These are phyloP conservation scores for Ascochyta rabiei DNA, from an alignment of 2,329 filamentous ascomycete genomes.

Conservation along the genomic window DNA sequence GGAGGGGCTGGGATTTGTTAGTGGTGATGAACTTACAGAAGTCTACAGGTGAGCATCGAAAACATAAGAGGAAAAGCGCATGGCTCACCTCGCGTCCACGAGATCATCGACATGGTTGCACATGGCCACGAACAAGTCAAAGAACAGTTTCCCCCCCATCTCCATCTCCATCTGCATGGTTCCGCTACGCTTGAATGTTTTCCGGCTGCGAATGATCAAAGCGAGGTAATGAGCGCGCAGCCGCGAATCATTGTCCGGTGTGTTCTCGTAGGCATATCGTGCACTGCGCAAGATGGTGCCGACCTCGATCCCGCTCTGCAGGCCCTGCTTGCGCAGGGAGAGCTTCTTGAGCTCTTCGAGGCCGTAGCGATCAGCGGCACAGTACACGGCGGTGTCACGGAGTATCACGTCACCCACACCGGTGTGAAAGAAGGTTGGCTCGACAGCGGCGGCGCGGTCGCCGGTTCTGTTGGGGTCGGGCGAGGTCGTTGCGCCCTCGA, in stretches of 20 bases:
- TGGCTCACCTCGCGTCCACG: slow-evolving; percentile 72
- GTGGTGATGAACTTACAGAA: slow-evolving; percentile 17
- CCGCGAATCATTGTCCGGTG: slow-evolving; percentile 87
- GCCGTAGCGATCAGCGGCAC: slow-evolving; percentile 86
- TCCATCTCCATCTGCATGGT: slow-evolving; percentile 99
- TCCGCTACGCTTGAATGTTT: slow-evolving; percentile 96
- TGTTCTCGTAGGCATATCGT: slow-evolving; percentile 94
- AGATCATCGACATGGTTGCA: slow-evolving; percentile 98
- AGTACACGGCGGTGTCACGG: slow-evolving; percentile 94
- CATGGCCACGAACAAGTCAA: slow-evolving; percentile 97
- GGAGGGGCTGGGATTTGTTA: slow-evolving; percentile 23
- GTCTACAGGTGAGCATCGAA: neutral
- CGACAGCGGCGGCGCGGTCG: slow-evolving; percentile 63
- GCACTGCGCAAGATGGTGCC: slow-evolving; percentile 89
- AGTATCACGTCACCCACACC: slow-evolving; percentile 78
- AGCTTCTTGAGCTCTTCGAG: slow-evolving; percentile 91
- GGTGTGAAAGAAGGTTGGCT: slow-evolving; percentile 79
- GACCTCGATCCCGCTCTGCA: slow-evolving; percentile 91
- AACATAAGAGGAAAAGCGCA: slow-evolving; percentile 23
- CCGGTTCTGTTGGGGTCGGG: slow-evolving; percentile 60
- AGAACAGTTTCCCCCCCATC: slow-evolving; percentile 91
- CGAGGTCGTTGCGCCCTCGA: slow-evolving; percentile 73
- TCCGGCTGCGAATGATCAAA: slow-evolving; percentile 94
- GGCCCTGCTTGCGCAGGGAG: slow-evolving; percentile 90
- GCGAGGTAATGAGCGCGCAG: slow-evolving; percentile 97